Evolutionary conservation across 441 rosid species (phyloP), one percentile per base, ranked within the genome.

Genomic region (Biscutella laevigata): DNA sequence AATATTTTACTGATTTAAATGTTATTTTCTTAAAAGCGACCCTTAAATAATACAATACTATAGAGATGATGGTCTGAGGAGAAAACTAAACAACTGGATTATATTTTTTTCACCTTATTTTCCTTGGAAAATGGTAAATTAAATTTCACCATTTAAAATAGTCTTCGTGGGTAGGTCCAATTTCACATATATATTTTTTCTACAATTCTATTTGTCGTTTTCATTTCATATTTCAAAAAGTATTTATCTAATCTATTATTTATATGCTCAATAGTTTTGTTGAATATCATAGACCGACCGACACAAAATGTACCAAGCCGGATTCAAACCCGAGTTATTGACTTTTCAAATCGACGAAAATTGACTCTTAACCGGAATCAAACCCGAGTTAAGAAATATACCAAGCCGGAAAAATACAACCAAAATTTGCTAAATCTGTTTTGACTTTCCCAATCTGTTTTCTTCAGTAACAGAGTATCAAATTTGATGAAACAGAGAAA

Each of bases 251-350:
- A 54, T 30, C 25, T 47, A n/a, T n/a, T 32, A 47, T 63, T 63
- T 40, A 56, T 32, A 47, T 26, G 45, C 62, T 55, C 32, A 24
- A 55, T 22, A 24, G 16, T 47, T 40, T 63, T 19, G 62, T 48
- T 55, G 62, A 32, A 63, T 32, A 40, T 57, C 37, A 55, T 20
- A n/a, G 54, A 22, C 57, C 56, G 22, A 56, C 62, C 62, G 69
- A 64, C 69, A 48, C 57, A 56, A 19, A 9, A 21, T 17, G 4
- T 17, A n/a, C n/a, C n/a, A n/a, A n/a, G n/a, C n/a, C n/a, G n/a
- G n/a, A n/a, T n/a, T n/a, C n/a, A n/a, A n/a, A n/a, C n/a, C n/a
- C n/a, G n/a, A n/a, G n/a, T n/a, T n/a, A n/a, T n/a, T n/a, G 57
- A 48, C 33, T 64, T 48, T 56, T 40, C 38, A 56, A 56, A 17